Evolutionary conservation across 441 rosid species (phyloP), one percentile per base, ranked within the genome.

Genomic region (Manihot esculenta): DNA sequence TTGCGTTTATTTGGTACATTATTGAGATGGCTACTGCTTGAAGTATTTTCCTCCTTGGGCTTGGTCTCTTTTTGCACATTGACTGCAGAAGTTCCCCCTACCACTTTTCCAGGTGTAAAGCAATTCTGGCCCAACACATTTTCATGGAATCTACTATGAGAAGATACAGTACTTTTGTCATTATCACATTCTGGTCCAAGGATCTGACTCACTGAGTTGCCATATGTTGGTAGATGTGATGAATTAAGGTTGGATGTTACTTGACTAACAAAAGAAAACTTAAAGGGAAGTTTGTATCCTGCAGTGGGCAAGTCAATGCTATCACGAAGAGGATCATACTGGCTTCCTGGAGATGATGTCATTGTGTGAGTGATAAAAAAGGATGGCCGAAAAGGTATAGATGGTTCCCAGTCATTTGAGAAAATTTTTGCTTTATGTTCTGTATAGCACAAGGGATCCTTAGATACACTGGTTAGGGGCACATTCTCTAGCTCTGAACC

Each of bases 391-490:
- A 95, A 95, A 56, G 98, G 96, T 50, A 86, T 80, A 47, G 98
- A 95, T 55, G 93, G 92, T 70, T 88, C 96, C 99, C 99, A 95
- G 76, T 88, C 88, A 80, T 84, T 78, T 60, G 88, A 83, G 64
- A 84, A 79, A 77, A 80, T 60, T 65, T 80, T 82, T 75, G 72
- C 74, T 73, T 74, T 81, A 68, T 76, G 60, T 54, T 86, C 75
- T 56, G 82, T 79, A 71, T 64, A 68, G 30, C 1, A 61, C 71
- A 54, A 60, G 11, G 74, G 79, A 73, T 74, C 79, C 51, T 63
- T 56, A 49, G 80, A 44, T 72, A 56, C 21, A 72, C 76, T 71
- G 30, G 35, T 72, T 47, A 27, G 61, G 51, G 73, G 72, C n/a
- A 73, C 42, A 47, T 74, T 84, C 77, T 73, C 88, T 53, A 62